Evolutionary conservation across 345 rosid species (phyloP), one percentile per base, ranked within the genome.

Genomic region (Gossypium thurberi): DNA sequence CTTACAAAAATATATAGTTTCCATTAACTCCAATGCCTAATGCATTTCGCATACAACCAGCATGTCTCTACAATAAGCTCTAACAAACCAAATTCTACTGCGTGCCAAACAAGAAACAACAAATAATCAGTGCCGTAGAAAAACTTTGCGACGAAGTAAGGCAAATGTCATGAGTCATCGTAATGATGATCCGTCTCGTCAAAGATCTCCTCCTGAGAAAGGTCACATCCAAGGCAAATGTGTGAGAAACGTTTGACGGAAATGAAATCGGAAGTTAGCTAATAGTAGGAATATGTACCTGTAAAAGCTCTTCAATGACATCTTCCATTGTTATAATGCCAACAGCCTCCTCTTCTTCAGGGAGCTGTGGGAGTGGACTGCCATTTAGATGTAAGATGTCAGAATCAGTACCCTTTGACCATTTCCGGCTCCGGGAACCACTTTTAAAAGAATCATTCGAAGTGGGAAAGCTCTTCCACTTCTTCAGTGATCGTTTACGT

Each of bases 271-370:
- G 10, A 46, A 46, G 18, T 28, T 13, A 12, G 33, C 7, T 65
- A 21, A 46, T 6, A 17, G 0, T 12, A 21, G 69, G 0, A 15
- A 11, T 15, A 9, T 3, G 17, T 74, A 89, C 98, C 91, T 94
- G 98, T 75, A 94, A 76, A 72, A 94, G 94, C 80, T 94, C 98
- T 82, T 94, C 98, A 63, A 94, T 94, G 77, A 94, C 97, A 84
- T 94, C 98, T 80, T 94, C 98, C 98, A 94, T 94, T 44, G 99
- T 92, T 71, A 94, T 89, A 65, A 95, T 76, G 70, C 98, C 99
- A 0, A 95, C 90, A 10, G 96, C 91, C 80, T n/a, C 57, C 21
- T 89, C 96, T 79, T 90, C 98, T 73, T 92, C 98, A 0, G 87
- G 87, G 20, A 88, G 86, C 69, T 82, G 82, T 12, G 94, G 91